Conservation (phyloP, 1,284 basidiomycete genomes). For the Ganoderma sinense region DNA sequence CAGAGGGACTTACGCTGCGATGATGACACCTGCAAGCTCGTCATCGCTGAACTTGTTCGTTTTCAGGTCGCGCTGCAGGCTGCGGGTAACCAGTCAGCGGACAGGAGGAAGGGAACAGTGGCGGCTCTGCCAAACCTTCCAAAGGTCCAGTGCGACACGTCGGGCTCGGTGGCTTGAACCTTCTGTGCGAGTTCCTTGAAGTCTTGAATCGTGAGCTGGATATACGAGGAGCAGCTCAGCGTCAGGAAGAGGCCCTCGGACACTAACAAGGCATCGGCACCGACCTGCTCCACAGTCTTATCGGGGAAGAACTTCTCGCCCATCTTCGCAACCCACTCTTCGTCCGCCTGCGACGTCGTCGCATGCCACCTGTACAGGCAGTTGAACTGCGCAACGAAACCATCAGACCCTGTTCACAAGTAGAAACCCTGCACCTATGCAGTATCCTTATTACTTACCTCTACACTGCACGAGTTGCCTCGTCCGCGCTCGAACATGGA, state of each 20-base stretch:
- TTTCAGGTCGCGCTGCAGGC: conserved; percentile 63
- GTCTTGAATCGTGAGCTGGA: conserved; percentile 60
- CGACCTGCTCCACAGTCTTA: conserved; percentile 54
- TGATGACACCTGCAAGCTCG: conserved; percentile 74
- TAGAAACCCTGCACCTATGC: too few species aligned
- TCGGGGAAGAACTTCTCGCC: conserved; percentile 61
- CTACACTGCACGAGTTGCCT: conserved; percentile 80
- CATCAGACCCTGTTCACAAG: conserved; percentile 4
- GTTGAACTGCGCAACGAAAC: conserved; percentile 66
- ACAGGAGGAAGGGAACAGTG: not conserved
- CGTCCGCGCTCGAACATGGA: conserved; percentile 74
- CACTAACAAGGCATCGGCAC: conserved; percentile 12
- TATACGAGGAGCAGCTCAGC: not conserved
- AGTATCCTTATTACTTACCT: too few species aligned
- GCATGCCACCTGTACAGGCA: conserved; percentile 86
- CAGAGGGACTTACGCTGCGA: conserved; percentile 63
- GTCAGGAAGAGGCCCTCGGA: not conserved
- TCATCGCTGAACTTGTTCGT: conserved; percentile 74
- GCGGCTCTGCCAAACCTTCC: conserved; percentile 50
- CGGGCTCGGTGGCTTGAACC: conserved; percentile 50
- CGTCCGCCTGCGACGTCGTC: conserved; percentile 73
- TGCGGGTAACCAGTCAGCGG: conserved; percentile 34
- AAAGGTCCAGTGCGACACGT: conserved; percentile 73
- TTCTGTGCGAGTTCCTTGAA: conserved; percentile 59
- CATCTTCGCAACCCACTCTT: conserved; percentile 65